Conservation (phyloP, 148 eudicot species). For the Arctostaphylos glauca region DNA sequence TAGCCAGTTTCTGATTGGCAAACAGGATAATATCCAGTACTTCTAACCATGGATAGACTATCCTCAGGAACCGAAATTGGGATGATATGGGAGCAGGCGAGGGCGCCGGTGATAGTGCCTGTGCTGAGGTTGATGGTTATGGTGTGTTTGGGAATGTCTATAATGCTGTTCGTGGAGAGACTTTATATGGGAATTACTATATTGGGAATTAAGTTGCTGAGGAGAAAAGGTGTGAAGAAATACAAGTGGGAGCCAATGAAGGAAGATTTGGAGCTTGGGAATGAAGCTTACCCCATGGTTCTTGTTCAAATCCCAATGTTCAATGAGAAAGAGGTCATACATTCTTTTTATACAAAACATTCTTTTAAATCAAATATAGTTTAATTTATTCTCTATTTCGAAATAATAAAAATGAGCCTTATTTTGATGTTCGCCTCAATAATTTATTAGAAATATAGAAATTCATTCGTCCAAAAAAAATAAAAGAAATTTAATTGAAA, state of each 20-base stretch:
- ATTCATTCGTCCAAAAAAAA: no score
- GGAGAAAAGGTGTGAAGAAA: conserved; percentile 50
- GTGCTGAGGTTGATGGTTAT: conserved; percentile 37
- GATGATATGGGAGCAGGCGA: conserved; percentile 46
- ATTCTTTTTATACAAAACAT: background rate
- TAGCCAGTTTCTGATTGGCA: no score
- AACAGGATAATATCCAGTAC: no score
- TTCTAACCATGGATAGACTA: background rate
- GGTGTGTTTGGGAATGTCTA: conserved; percentile 54
- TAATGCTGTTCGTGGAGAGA: conserved; percentile 63
- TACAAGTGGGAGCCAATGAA: conserved; percentile 64
- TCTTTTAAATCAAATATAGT: no score
- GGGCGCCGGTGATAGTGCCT: conserved; percentile 50
- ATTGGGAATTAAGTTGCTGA: conserved; percentile 38
- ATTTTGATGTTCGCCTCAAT: no score
- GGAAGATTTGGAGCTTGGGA: conserved; percentile 67
- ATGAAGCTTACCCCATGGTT: conserved; percentile 59
- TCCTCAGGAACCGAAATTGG: conserved; percentile 20
- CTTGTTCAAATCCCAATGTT: conserved; percentile 79
- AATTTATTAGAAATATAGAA: no score
- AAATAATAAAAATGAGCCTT: no score
- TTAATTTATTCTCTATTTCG: no score
- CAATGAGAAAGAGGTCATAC: conserved; percentile 63
- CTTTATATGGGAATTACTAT: conserved; percentile 65
- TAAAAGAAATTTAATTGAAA: no score